A percentile compares a stretch with the other conserved stretches of the same genome.
Evolutionary conservation across 768 basidiomycete species (phyloP).

Genomic region (Psilocybe subaeruginosa): DNA sequence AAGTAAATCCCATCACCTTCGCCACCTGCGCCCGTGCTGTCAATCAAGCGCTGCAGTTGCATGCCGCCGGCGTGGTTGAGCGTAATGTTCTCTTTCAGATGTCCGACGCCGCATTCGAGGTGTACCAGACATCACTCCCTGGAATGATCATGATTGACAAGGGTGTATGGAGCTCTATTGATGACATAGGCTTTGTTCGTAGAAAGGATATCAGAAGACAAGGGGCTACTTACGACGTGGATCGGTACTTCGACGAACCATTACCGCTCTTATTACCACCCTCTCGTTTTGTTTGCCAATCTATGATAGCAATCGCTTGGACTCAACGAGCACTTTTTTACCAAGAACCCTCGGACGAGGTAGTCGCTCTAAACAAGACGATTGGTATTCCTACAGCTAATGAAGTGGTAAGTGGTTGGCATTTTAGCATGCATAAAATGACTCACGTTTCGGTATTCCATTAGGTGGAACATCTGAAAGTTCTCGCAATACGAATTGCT

Average conservation of each 20-base stretch:
- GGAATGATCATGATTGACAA: constrained; percentile 10
- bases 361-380: constrained; percentile 18
- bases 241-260: not conserved
- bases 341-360: constrained; percentile 13
- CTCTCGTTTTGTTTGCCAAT: constrained; percentile 16
- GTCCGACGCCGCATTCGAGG: not conserved
- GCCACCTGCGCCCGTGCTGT: constrained; percentile 7
- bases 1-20: constrained; percentile 11
- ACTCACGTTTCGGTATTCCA: not conserved
- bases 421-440: too few relatives aligned
- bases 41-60: not conserved
- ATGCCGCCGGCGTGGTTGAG: not conserved
- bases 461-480: constrained; percentile 18
- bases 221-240: constrained; percentile 13
- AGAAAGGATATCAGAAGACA: constrained; percentile 17
- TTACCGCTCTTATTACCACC: constrained; percentile 20
- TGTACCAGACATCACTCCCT: constrained; percentile 12
- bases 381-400: constrained; percentile 20
- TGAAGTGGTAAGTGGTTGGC: constrained; percentile 23
- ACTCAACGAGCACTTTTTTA: constrained; percentile 22
- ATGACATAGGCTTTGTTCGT: constrained; percentile 41
- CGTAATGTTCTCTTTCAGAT: not conserved
- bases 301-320: constrained; percentile 25
- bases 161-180: constrained; percentile 20
- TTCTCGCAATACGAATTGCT: constrained; percentile 19